A percentile compares a stretch with the other conserved stretches of the same genome.
phyloP scores from a whole-genome alignment of 495 filamentous ascomycete genomes.

The Daldinia decipiens region DNA sequence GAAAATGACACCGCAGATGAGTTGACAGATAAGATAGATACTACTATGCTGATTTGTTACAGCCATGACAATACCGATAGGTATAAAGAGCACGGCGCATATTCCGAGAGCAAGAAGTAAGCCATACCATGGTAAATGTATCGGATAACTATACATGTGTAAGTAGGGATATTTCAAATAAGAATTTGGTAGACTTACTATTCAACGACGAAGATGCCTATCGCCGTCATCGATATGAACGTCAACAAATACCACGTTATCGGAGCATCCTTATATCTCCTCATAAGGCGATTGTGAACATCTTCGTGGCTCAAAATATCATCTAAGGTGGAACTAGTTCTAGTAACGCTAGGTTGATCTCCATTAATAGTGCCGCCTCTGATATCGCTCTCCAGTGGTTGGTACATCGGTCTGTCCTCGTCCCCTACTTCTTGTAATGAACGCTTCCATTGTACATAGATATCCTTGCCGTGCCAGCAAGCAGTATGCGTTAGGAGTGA shows the following conservation, averaged over 20 bases:
- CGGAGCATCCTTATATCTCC: constrained; percentile 77
- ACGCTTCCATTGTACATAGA: constrained; percentile 72
- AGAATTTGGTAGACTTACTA: constrained; percentile 59
- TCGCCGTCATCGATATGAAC: constrained; percentile 73
- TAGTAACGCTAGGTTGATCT: constrained; percentile 33
- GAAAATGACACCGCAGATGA: constrained; percentile 80
- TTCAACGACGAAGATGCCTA: constrained; percentile 86
- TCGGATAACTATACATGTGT: constrained; percentile 66
- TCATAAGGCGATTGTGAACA: constrained; percentile 82
- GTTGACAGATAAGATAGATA: constrained; percentile 84
- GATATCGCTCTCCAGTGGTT: constrained; percentile 50
- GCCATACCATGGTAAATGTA: constrained; percentile 81
- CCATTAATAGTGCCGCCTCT: constrained; percentile 31
- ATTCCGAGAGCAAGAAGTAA: constrained; percentile 78
- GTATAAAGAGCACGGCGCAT: constrained; percentile 76
- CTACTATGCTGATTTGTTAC: constrained; percentile 85
- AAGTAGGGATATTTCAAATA: constrained; percentile 10
- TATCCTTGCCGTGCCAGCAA: constrained; percentile 80
- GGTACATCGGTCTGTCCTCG: constrained; percentile 57
- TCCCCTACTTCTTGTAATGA: constrained; percentile 60
- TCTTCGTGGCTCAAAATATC: constrained; percentile 73
- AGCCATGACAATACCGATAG: constrained; percentile 86
- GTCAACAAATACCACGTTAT: constrained; percentile 79
- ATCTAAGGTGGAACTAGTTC: constrained; percentile 58
- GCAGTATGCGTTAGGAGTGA: constrained; percentile 75